Conservation (phyloP, 306 rosid genomes). For the Vigna nakashimae region DNA sequence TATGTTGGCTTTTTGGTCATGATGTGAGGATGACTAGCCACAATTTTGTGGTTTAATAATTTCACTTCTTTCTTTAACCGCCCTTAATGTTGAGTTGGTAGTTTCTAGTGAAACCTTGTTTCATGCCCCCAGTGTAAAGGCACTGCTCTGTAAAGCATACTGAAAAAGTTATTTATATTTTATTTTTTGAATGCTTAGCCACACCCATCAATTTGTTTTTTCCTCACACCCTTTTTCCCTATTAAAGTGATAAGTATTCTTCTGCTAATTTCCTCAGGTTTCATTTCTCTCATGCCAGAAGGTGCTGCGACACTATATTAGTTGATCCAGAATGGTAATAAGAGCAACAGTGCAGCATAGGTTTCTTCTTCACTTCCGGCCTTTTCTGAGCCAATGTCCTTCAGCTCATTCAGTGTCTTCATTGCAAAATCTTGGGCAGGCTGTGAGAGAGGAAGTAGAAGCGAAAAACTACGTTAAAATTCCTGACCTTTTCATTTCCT, state of each 20-base stretch:
- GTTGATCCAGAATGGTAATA: conserved; percentile 44
- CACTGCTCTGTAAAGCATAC: not conserved
- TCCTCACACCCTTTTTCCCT: not conserved
- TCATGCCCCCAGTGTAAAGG: not conserved
- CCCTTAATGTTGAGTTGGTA: not conserved
- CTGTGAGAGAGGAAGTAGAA: conserved; percentile 59
- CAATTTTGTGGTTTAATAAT: conserved; percentile 7
- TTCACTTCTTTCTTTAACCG: conserved; percentile 7
- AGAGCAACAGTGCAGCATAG: conserved; percentile 46
- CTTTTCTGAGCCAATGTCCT: conserved; percentile 44
- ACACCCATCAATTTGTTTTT: conserved; percentile 4
- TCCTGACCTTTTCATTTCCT: conserved; percentile 62
- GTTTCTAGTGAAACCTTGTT: not conserved
- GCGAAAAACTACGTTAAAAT: conserved; percentile 66
- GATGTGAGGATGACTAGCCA: too few species aligned
- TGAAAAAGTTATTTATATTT: not conserved
- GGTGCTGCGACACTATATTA: conserved; percentile 3
- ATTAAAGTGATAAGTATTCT: not conserved
- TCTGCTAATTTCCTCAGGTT: conserved; percentile 36
- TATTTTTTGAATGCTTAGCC: conserved; percentile 6
- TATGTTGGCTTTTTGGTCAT: conserved; percentile 1
- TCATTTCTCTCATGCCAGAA: conserved; percentile 30
- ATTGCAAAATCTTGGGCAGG: conserved; percentile 51
- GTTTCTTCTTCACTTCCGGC: conserved; percentile 37
- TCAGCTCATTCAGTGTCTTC: conserved; percentile 47